Evolutionary conservation across 2,329 filamentous ascomycete species (phyloP).

Genomic region (Nemania abortiva): DNA sequence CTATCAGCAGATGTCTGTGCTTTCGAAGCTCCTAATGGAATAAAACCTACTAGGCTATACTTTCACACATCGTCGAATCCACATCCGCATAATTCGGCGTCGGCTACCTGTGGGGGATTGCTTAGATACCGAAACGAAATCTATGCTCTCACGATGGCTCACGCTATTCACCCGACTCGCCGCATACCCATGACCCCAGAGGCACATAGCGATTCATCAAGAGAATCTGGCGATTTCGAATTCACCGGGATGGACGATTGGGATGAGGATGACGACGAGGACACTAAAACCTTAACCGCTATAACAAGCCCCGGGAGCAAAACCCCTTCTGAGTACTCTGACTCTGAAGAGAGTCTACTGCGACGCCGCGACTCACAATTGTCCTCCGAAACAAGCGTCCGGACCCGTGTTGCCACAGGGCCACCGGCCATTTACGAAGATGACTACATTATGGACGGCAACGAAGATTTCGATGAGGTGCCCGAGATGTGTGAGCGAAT

Average conservation of each 20-base stretch:
- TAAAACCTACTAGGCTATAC: conserved; percentile 18
- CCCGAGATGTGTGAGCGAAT: conserved; percentile 21
- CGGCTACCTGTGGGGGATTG: conserved; percentile 36
- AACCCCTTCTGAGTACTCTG: conserved; percentile 33
- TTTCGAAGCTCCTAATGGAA: conserved; percentile 12
- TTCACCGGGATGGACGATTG: conserved; percentile 34
- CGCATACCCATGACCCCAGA: background rate
- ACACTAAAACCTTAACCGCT: conserved; percentile 22
- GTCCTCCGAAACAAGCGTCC: conserved; percentile 23
- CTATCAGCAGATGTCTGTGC: conserved; percentile 32
- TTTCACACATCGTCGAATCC: conserved; percentile 28
- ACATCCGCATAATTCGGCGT: conserved; percentile 19
- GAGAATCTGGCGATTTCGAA: conserved; percentile 32
- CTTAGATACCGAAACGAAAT: background rate
- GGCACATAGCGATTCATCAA: conserved; percentile 16
- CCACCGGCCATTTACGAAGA: conserved; percentile 15
- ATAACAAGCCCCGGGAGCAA: conserved; percentile 34
- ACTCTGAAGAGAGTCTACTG: conserved; percentile 26
- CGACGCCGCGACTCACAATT: conserved; percentile 26
- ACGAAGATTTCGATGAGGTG: conserved; percentile 2
- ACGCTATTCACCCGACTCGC: conserved; percentile 25
- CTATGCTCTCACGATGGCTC: conserved; percentile 32
- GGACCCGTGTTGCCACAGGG: background rate
- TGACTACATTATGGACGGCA: background rate
- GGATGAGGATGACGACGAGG: conserved; percentile 31